Evolutionary conservation across 257 asterid species (phyloP).

Genomic region (Fraxinus cuspidata): DNA sequence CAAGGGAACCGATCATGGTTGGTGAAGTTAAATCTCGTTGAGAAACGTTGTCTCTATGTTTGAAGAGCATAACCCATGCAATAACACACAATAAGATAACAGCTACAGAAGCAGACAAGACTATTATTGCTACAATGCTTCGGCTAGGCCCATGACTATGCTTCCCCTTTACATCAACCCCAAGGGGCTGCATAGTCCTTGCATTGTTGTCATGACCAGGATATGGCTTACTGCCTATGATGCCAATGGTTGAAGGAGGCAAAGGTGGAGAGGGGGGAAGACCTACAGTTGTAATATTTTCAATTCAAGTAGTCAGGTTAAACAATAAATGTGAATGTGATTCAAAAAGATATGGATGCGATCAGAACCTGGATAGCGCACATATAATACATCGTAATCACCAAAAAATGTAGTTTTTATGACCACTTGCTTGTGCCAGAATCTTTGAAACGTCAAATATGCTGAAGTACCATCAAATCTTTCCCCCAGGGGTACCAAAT

Average conservation of each 20-base stretch:
- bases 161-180: constrained; percentile 69
- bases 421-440: constrained; percentile 74
- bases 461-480: constrained; percentile 68
- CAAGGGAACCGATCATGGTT: constrained; percentile 49
- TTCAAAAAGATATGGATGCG: constrained; percentile 14
- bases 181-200: constrained; percentile 68
- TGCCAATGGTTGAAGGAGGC: constrained; percentile 61
- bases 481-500: constrained; percentile 81
- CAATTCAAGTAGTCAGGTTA: constrained; percentile 25
- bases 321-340: constrained; percentile 15
- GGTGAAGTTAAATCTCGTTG: constrained; percentile 55
- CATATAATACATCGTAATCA: constrained; percentile 76
- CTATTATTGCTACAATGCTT: constrained; percentile 58
- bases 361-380: constrained; percentile 80
- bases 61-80: constrained; percentile 65
- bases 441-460: constrained; percentile 59
- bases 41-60: constrained; percentile 36
- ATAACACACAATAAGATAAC: constrained; percentile 51
- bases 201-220: constrained; percentile 59
- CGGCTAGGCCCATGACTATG: constrained; percentile 55
- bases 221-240: constrained; percentile 63
- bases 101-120: constrained; percentile 62
- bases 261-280: constrained; percentile 93
- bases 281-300: constrained; percentile 46
- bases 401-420: constrained; percentile 67